Conservation (phyloP, 208 protist genomes). For the Acanthamoeba royreba region DNA sequence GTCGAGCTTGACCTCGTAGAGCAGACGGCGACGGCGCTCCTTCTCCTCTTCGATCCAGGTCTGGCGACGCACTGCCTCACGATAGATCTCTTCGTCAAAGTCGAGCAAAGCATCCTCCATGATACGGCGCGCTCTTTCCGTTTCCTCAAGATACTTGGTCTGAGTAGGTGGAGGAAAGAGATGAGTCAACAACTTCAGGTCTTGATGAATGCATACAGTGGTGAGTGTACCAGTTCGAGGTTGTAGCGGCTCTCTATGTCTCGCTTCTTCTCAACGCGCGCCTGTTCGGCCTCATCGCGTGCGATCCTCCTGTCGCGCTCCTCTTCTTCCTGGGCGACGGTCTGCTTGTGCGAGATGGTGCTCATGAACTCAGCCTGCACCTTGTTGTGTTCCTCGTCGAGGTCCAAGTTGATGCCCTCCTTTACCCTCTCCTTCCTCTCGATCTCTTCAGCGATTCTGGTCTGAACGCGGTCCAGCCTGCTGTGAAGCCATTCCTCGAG, state of each 20-base stretch:
- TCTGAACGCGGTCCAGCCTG: not conserved
- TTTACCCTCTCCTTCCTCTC: not conserved
- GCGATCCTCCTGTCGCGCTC: not conserved
- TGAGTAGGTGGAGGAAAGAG: not conserved
- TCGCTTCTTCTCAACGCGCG: not conserved
- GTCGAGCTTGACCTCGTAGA: not conserved
- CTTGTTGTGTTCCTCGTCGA: not conserved
- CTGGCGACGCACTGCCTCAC: not conserved
- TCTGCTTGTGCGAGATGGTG: not conserved
- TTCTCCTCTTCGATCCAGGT: not conserved
- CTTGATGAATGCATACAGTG: not conserved
- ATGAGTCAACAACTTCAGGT: not conserved
- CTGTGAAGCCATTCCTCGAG: not conserved
- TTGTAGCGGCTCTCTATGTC: not conserved
- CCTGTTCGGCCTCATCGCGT: not conserved
- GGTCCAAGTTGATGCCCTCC: not conserved
- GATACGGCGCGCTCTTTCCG: not conserved
- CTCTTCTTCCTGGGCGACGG: not conserved
- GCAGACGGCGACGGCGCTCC: not conserved
- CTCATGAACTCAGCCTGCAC: constrained; percentile 1
- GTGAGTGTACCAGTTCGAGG: not conserved
- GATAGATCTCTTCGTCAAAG: constrained; percentile 21
- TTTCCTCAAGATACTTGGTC: constrained; percentile 29
- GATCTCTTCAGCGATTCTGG: constrained; percentile 3
- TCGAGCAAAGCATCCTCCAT: constrained; percentile 4